A percentile compares a stretch with the other conserved stretches of the same genome.
Conservation (phyloP, 1,284 basidiomycete species). For the Ceratobasidium sp. region DNA sequence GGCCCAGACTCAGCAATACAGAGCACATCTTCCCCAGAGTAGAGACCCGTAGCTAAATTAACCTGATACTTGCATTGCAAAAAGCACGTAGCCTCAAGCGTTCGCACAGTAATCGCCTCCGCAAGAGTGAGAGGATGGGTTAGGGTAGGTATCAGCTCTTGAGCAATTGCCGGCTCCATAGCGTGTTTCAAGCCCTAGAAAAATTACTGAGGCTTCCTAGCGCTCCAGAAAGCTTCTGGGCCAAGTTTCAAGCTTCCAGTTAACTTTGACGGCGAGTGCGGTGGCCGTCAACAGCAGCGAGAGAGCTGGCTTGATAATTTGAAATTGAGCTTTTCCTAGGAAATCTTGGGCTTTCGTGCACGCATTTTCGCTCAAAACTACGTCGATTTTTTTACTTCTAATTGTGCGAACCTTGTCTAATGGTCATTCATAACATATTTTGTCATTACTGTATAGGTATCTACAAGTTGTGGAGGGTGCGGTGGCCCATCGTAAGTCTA, state of each 20-base stretch:
- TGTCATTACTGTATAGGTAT: neutral
- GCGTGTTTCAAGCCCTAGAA: neutral
- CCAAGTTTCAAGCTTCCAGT: neutral
- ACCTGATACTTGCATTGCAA: neutral
- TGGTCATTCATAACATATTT: neutral
- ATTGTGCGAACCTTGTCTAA: neutral
- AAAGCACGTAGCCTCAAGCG: neutral
- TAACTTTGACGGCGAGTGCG: neutral
- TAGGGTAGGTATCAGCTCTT: neutral
- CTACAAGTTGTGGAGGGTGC: neutral
- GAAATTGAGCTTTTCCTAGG: neutral
- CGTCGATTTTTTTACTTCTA: too few relatives aligned
- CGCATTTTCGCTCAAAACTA: neutral
- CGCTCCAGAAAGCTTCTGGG: neutral
- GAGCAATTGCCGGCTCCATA: neutral
- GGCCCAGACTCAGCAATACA: slow-evolving; percentile 10
- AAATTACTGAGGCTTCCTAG: neutral
- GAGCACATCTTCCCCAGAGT: neutral
- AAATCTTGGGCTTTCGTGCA: neutral
- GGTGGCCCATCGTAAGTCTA: neutral
- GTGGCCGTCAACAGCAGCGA: neutral
- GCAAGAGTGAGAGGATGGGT: neutral
- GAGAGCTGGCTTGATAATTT: neutral
- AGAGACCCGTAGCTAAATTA: neutral
- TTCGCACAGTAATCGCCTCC: neutral